phyloP scores from a whole-genome alignment of 2,329 filamentous ascomycete genomes.

The Lasiodiplodia gonubiensis region DNA sequence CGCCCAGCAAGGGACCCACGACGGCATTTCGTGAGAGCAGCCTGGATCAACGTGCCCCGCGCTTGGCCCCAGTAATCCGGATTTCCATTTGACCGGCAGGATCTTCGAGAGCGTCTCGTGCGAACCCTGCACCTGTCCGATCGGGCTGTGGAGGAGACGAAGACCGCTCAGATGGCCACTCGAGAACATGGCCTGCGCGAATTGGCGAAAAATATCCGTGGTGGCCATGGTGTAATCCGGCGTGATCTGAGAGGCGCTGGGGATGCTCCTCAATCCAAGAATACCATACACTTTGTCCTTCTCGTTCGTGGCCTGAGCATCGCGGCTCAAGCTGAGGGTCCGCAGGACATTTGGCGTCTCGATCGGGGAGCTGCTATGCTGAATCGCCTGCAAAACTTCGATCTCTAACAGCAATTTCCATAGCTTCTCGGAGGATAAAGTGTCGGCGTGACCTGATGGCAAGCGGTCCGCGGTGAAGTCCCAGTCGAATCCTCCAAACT shows the following conservation, averaged over 20 bases:
- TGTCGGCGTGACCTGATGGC: not conserved
- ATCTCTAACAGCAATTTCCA: not conserved
- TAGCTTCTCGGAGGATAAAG: not conserved
- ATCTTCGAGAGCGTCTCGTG: not conserved
- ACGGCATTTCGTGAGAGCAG: not conserved
- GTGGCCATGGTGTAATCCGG: not conserved
- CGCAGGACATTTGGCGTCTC: not conserved
- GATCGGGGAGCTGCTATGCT: not conserved
- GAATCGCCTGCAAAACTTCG: not conserved
- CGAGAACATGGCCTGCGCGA: not conserved
- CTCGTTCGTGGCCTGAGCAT: not conserved
- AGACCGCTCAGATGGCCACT: not conserved
- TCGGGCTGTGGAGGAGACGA: not conserved
- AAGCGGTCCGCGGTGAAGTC: not conserved
- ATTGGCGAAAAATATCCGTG: not conserved
- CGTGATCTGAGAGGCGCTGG: not conserved
- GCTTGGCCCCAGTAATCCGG: not conserved
- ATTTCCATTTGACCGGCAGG: not conserved
- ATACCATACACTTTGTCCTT: not conserved
- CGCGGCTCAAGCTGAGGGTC: not conserved
- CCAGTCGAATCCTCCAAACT: not conserved
- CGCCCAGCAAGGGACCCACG: not conserved
- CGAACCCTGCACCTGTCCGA: not conserved
- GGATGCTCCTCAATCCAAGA: not conserved
- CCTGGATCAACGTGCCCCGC: not conserved